Conservation (phyloP, 1,284 basidiomycete species). For the Inonotus obliquus region DNA sequence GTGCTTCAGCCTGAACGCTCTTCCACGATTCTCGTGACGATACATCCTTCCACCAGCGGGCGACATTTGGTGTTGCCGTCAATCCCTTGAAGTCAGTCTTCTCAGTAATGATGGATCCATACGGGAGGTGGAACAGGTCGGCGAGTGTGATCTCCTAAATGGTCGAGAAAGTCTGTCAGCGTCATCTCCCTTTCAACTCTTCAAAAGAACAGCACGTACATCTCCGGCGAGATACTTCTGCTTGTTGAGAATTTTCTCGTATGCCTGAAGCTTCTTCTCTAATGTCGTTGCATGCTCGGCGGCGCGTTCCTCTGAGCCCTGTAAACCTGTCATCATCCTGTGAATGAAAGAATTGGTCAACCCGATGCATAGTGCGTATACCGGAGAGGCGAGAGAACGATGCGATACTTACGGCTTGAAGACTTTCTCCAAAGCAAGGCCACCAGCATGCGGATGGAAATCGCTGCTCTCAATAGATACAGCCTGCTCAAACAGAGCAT, state of each 20-base stretch:
- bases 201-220: constrained; percentile 24
- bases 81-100: background rate
- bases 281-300: constrained; percentile 26
- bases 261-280: constrained; percentile 36
- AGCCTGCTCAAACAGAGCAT: constrained; percentile 32
- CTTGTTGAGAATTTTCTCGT: constrained; percentile 43
- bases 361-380: background rate
- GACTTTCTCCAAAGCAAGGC: constrained; percentile 27
- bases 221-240: constrained; percentile 44
- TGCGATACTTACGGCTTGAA: constrained; percentile 22
- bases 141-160: background rate
- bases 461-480: constrained; percentile 30
- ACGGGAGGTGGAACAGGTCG: constrained; percentile 15
- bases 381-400: background rate
- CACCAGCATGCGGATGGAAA: constrained; percentile 27
- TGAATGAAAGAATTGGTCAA: background rate
- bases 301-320: constrained; percentile 26
- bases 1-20: constrained; percentile 16
- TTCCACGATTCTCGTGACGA: constrained; percentile 23
- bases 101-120: constrained; percentile 2
- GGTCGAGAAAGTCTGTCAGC: background rate
- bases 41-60: constrained; percentile 25
- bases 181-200: background rate
- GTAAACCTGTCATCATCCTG: constrained; percentile 8
- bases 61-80: constrained; percentile 5